A percentile compares a stretch with the other conserved stretches of the same genome.
These are phyloP conservation scores for Tubosaeta sp. DNA, from an alignment of 768 basidiomycete genomes.

Conservation along the genomic window DNA sequence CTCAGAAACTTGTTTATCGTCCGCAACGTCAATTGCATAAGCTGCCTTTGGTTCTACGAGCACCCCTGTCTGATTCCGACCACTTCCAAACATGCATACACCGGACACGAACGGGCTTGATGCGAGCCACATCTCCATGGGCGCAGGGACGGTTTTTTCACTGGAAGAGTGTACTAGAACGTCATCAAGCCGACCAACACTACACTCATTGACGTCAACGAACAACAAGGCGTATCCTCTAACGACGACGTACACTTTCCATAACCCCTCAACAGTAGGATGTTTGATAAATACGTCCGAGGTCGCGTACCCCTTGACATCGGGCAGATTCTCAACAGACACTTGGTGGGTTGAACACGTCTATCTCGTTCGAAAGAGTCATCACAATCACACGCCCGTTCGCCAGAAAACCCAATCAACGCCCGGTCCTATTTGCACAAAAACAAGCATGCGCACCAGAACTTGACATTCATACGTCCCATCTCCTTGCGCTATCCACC, in stretches of 20 bases:
- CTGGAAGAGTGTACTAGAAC: slow-evolving; percentile 30
- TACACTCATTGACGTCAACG: slow-evolving; percentile 7
- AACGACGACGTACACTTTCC: slow-evolving; percentile 35
- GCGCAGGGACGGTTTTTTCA: slow-evolving; percentile 32
- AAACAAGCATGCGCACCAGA: slow-evolving; percentile 24
- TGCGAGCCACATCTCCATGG: slow-evolving; percentile 30
- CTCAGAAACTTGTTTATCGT: slow-evolving; percentile 25
- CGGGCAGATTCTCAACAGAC: slow-evolving; percentile 32
- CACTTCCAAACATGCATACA: slow-evolving; percentile 39
- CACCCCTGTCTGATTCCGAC: slow-evolving; percentile 26
- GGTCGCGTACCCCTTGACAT: slow-evolving; percentile 40
- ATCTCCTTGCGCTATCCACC: slow-evolving; percentile 36
- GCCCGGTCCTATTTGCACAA: background rate
- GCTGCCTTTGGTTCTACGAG: slow-evolving; percentile 31
- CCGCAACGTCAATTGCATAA: slow-evolving; percentile 30
- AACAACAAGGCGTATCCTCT: background rate
- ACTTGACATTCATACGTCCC: slow-evolving; percentile 37
- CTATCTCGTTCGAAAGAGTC: slow-evolving; percentile 9
- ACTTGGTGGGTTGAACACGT: slow-evolving; percentile 24
- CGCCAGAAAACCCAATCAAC: background rate
- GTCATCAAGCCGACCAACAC: slow-evolving; percentile 38
- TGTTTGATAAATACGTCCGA: slow-evolving; percentile 43
- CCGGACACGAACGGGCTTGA: slow-evolving; percentile 23
- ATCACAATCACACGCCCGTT: background rate
- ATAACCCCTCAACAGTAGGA: slow-evolving; percentile 39